Evolutionary conservation across 1,284 basidiomycete species (phyloP).

Genomic region (Peniophora sp.): DNA sequence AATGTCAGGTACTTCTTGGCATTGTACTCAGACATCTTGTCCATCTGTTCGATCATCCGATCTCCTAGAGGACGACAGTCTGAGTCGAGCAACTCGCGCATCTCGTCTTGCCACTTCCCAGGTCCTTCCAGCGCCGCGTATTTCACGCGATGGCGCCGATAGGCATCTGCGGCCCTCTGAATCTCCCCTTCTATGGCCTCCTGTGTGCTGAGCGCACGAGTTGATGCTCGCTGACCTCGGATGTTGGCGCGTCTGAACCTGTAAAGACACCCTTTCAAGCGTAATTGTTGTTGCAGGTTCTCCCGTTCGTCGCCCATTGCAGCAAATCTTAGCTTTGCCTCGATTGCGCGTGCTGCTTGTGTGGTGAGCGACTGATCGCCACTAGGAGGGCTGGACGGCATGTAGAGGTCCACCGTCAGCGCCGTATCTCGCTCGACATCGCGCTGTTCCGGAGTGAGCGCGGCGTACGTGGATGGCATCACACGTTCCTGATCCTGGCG

Average conservation of each 20-base stretch:
- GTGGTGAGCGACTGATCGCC: not conserved
- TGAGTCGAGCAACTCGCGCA: no score
- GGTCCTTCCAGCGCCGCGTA: not conserved
- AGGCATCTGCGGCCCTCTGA: not conserved
- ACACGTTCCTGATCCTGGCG: no score
- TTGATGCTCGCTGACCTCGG: not conserved
- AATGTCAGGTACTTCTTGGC: no score
- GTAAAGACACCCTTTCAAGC: not conserved
- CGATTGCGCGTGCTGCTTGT: not conserved
- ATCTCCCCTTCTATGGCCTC: not conserved
- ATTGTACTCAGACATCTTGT: no score
- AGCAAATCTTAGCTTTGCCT: not conserved
- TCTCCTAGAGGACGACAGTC: no score
- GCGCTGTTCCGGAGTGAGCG: no score
- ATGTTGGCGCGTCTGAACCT: not conserved
- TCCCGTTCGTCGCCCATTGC: not conserved
- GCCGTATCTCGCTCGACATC: no score
- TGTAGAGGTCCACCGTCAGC: no score
- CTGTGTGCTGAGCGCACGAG: not conserved
- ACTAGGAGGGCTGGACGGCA: not conserved
- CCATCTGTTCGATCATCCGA: no score
- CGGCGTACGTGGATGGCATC: no score
- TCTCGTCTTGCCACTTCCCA: not conserved
- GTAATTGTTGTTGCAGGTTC: not conserved
- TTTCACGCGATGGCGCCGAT: not conserved